These are phyloP conservation scores for Cryptosporidium felis DNA, from an alignment of 169 alveolate genomes.

Conservation along the genomic window DNA sequence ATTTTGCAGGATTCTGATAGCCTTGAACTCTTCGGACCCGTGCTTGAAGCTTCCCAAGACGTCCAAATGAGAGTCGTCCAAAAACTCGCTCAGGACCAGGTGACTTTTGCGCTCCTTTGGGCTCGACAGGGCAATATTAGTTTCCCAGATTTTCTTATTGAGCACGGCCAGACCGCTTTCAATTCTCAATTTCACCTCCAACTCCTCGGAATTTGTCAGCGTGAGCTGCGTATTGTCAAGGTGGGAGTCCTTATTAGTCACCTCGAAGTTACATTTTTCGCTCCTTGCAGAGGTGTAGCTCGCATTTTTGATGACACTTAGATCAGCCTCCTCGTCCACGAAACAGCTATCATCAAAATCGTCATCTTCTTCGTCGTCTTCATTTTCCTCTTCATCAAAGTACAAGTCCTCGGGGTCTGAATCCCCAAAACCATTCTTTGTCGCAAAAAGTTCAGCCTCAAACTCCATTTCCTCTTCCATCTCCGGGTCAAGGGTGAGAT, in stretches of 20 bases:
- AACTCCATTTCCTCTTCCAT: too few species aligned
- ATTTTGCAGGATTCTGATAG: constrained; percentile 2
- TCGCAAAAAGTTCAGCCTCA: too few species aligned
- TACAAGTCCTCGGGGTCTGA: constrained; percentile 2
- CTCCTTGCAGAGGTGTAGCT: constrained; percentile 1
- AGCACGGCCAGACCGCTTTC: not conserved
- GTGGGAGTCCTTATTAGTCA: constrained; percentile 19
- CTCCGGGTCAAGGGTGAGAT: too few species aligned
- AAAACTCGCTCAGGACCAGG: constrained; percentile 1
- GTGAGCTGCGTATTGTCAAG: constrained; percentile 40
- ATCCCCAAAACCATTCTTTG: not conserved
- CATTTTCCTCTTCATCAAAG: constrained; percentile 16
- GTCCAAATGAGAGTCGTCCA: constrained; percentile 3
- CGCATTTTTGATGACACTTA: not conserved
- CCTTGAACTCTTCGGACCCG: not conserved
- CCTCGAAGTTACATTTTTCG: constrained; percentile 45
- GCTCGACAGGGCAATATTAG: not conserved
- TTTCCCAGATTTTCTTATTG: constrained; percentile 12
- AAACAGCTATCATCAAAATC: constrained; percentile 45
- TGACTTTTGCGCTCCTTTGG: not conserved
- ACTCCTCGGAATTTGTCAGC: not conserved
- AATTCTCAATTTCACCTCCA: not conserved
- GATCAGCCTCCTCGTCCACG: constrained; percentile 30
- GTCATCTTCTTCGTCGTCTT: constrained; percentile 31
- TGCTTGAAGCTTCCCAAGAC: not conserved